Percentiles rank a stretch among this genome's conserved stretches.
Evolutionary conservation across 192 early-diverging fungal genomes (phyloP).

Genomic region (Coemansia sp.): DNA sequence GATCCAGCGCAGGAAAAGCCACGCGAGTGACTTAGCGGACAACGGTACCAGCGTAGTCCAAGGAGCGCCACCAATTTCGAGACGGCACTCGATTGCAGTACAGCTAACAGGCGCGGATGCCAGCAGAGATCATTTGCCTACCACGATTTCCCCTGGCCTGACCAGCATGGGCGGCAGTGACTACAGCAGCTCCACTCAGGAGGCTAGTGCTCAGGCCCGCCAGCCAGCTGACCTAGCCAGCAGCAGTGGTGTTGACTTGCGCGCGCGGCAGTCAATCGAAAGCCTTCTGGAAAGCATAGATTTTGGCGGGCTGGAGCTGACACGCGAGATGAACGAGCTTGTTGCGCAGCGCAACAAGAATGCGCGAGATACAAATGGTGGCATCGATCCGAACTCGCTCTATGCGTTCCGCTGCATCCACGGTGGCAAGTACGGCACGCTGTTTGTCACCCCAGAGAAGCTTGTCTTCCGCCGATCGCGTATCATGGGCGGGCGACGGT

Average conservation of each 20-base stretch:
- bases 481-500: conserved; percentile 51
- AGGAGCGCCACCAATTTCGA: neutral
- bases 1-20: conserved; percentile 11
- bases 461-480: conserved; percentile 54
- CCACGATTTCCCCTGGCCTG: neutral
- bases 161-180: neutral
- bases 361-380: conserved; percentile 34
- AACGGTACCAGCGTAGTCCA: neutral
- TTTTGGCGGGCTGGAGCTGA: conserved; percentile 33
- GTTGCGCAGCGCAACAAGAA: conserved; percentile 39
- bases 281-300: conserved; percentile 3
- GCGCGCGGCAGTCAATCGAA: conserved; percentile 1
- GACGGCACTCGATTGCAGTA: conserved; percentile 18
- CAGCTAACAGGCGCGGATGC: neutral
- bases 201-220: neutral
- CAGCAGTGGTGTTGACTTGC: neutral
- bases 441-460: conserved; percentile 49
- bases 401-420: conserved; percentile 56
- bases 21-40: neutral
- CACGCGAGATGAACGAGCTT: conserved; percentile 41
- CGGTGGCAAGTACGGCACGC: conserved; percentile 52
- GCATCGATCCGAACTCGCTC: conserved; percentile 36
- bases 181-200: neutral
- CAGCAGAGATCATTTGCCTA: neutral
- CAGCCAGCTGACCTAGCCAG: neutral